Percentiles rank a stretch among this genome's conserved stretches.
Evolutionary conservation across 2,329 filamentous ascomycete species (phyloP).

Genomic region (Beauveria sp.): DNA sequence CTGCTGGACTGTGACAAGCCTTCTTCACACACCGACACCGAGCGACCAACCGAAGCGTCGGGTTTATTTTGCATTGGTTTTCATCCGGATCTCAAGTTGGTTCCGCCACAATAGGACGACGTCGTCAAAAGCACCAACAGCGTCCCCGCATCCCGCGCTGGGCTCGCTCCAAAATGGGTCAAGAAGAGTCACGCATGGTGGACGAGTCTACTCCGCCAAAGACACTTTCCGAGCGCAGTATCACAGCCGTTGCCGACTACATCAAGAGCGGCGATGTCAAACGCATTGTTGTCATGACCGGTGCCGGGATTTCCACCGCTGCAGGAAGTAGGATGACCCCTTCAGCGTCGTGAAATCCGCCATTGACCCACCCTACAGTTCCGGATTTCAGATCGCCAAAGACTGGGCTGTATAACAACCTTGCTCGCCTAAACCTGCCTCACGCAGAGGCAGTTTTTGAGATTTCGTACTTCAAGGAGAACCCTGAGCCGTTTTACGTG

Average conservation of each 20-base stretch:
- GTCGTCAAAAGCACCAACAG: slow-evolving; percentile 20
- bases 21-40: neutral
- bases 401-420: slow-evolving; percentile 89
- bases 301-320: slow-evolving; percentile 78
- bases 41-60: neutral
- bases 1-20: neutral
- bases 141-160: slow-evolving; percentile 25
- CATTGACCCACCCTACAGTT: slow-evolving; percentile 40
- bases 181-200: slow-evolving; percentile 63
- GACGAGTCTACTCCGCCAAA: slow-evolving; percentile 56
- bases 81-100: neutral
- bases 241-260: slow-evolving; percentile 71
- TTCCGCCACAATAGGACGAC: slow-evolving; percentile 32
- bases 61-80: neutral
- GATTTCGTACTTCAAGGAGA: slow-evolving; percentile 76
- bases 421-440: slow-evolving; percentile 76
- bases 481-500: slow-evolving; percentile 86
- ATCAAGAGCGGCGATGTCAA: slow-evolving; percentile 63
- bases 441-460: slow-evolving; percentile 93
- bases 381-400: slow-evolving; percentile 92
- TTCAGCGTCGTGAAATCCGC: neutral
- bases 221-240: slow-evolving; percentile 59
- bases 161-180: slow-evolving; percentile 63
- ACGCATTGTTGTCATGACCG: slow-evolving; percentile 80
- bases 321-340: slow-evolving; percentile 48